phyloP scores from a whole-genome alignment of 441 rosid species.

The Adansonia grandidieri region DNA sequence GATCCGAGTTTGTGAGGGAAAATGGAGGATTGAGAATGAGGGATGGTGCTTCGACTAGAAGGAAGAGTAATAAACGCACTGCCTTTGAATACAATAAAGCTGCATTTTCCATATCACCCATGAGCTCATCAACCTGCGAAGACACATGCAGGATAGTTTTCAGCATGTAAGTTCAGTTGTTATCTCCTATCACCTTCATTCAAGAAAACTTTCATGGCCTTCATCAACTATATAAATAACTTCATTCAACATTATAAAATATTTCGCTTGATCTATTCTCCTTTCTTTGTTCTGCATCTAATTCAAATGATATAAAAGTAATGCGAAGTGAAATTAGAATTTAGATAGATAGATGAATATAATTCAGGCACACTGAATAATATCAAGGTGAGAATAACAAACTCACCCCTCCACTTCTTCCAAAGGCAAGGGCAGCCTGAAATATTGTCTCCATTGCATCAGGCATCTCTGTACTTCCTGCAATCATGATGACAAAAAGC shows the following conservation, averaged over 20 bases:
- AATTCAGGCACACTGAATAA: neutral
- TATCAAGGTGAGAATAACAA: constrained; percentile 20
- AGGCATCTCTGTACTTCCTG: constrained; percentile 84
- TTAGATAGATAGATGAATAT: neutral
- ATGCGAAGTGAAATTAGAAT: no score
- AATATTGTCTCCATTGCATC: constrained; percentile 95
- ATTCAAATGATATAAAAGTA: no score
- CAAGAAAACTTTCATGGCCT: neutral
- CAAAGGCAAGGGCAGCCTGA: constrained; percentile 83
- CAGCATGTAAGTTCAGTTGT: neutral
- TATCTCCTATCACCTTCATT: constrained; percentile 9
- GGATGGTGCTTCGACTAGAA: constrained; percentile 85
- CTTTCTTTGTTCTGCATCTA: no score
- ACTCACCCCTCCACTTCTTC: constrained; percentile 83
- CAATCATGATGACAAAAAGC: constrained; percentile 29
- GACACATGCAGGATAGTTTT: neutral
- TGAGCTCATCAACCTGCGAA: constrained; percentile 76
- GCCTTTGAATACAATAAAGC: constrained; percentile 67
- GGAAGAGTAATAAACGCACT: constrained; percentile 68
- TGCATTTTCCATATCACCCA: constrained; percentile 73
- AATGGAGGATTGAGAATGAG: constrained; percentile 88
- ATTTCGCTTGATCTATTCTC: constrained; percentile 3
- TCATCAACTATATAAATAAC: constrained; percentile 5
- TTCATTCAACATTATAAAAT: neutral
- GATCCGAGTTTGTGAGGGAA: constrained; percentile 85